phyloP scores from a whole-genome alignment of 371 early-diverging fungal genomes.

The Saksenaea oblongispora region DNA sequence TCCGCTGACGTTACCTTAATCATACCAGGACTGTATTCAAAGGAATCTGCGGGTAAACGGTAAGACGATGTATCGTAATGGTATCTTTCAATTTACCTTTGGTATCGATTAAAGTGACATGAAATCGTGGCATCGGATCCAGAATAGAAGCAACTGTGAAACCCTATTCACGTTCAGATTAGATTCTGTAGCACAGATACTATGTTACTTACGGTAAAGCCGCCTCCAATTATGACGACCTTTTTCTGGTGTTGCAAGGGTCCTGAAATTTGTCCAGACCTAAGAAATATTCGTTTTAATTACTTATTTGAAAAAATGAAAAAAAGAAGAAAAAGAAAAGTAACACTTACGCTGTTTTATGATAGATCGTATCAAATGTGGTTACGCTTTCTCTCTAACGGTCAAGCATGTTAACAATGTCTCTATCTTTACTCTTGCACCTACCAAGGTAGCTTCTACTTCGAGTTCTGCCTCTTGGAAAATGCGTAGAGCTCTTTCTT shows the following conservation, averaged over 20 bases:
- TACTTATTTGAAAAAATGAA: not conserved
- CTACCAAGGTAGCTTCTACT: conserved; percentile 25
- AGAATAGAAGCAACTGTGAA: conserved; percentile 28
- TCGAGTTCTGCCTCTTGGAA: conserved; percentile 29
- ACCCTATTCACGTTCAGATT: conserved; percentile 29
- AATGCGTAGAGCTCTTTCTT: conserved; percentile 12
- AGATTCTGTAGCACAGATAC: conserved; percentile 22
- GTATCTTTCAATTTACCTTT: conserved; percentile 14
- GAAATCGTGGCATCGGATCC: conserved; percentile 30
- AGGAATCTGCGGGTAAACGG: conserved; percentile 26
- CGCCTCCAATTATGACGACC: conserved; percentile 25
- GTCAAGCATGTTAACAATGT: not conserved
- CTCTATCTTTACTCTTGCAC: not conserved
- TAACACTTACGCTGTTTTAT: conserved; percentile 4
- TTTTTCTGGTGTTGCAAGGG: conserved; percentile 10
- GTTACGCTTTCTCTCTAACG: conserved; percentile 23
- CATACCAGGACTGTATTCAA: conserved; percentile 41
- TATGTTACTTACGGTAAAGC: conserved; percentile 21
- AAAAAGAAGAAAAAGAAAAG: not conserved
- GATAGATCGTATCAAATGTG: conserved; percentile 19
- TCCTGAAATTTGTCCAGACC: not conserved
- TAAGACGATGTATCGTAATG: not conserved
- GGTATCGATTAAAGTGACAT: conserved; percentile 25
- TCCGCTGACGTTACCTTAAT: conserved; percentile 18
- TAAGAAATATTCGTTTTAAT: not conserved